These are phyloP conservation scores for Thalia dealbata DNA, from an alignment of 176 grass and related monocot species.

Conservation along the genomic window DNA sequence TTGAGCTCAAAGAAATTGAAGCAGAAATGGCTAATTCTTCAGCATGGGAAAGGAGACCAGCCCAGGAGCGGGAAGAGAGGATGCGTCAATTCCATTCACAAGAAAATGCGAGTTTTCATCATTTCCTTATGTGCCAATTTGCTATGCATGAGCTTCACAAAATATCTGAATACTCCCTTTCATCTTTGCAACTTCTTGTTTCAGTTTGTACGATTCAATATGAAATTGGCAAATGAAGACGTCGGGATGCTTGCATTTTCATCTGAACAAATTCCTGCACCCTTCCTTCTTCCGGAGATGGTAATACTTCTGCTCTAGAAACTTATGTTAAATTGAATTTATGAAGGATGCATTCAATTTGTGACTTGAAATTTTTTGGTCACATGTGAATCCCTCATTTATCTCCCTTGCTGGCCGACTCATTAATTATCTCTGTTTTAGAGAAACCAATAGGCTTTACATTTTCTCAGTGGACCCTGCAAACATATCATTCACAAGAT, in stretches of 20 bases:
- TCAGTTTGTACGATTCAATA: slow-evolving; percentile 88
- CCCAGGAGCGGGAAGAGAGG: slow-evolving; percentile 91
- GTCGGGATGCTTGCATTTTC: slow-evolving; percentile 96
- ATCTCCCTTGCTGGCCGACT: neutral
- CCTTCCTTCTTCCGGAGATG: slow-evolving; percentile 95
- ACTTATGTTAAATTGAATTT: neutral
- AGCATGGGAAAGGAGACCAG: slow-evolving; percentile 65
- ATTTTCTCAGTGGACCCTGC: neutral
- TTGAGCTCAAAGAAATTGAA: slow-evolving; percentile 92
- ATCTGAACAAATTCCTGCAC: slow-evolving; percentile 94
- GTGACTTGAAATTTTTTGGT: neutral
- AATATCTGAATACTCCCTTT: neutral
- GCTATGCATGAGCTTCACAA: neutral
- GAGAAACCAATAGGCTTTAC: neutral
- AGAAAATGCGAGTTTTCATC: slow-evolving; percentile 70
- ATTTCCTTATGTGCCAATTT: neutral
- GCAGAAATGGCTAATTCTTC: slow-evolving; percentile 75
- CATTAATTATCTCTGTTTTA: neutral
- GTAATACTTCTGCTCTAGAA: slow-evolving; percentile 23
- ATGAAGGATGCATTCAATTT: neutral
- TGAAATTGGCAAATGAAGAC: slow-evolving; percentile 98
- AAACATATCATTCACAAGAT: neutral
- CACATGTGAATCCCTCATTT: neutral
- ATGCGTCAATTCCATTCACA: slow-evolving; percentile 72
- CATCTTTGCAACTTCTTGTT: slow-evolving; percentile 22